Evolutionary conservation across 1,284 basidiomycete genomes (phyloP).

Genomic region (Hypsizygus ulmarius): DNA sequence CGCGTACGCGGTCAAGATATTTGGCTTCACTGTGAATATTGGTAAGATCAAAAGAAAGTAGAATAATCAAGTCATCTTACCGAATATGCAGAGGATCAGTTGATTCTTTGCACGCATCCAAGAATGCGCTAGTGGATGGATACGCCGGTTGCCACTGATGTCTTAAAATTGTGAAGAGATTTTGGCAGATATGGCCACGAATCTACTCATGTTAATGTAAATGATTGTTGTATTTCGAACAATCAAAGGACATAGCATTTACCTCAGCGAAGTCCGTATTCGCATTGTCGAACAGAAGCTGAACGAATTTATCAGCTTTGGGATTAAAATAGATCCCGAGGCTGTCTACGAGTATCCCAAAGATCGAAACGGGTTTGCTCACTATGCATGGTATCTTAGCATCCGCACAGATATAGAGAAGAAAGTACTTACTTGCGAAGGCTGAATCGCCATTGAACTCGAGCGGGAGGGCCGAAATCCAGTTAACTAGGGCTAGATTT

Average conservation of each 20-base stretch:
- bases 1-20: conserved; percentile 55
- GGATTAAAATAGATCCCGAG: conserved; percentile 64
- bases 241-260: conserved; percentile 15
- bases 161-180: conserved; percentile 60
- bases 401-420: conserved; percentile 11
- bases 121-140: conserved; percentile 60
- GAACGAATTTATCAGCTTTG: conserved; percentile 64
- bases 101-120: conserved; percentile 58
- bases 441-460: conserved; percentile 82
- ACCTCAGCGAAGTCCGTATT: conserved; percentile 86
- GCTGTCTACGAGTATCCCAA: conserved; percentile 58
- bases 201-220: conserved; percentile 44
- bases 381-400: conserved; percentile 39
- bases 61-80: conserved; percentile 29
- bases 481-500: conserved; percentile 74
- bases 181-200: conserved; percentile 67
- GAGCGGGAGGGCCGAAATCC: conserved; percentile 72
- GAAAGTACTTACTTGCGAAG: conserved; percentile 58
- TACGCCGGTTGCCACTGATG: conserved; percentile 79
- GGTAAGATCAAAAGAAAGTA: conserved; percentile 6
- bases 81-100: conserved; percentile 66
- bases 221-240: conserved; percentile 8
- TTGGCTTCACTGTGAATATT: conserved; percentile 45
- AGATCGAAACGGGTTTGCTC: conserved; percentile 63
- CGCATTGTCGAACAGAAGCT: conserved; percentile 72